Conservation (phyloP, 2,329 filamentous ascomycete genomes). For the Mycogone perniciosa region DNA sequence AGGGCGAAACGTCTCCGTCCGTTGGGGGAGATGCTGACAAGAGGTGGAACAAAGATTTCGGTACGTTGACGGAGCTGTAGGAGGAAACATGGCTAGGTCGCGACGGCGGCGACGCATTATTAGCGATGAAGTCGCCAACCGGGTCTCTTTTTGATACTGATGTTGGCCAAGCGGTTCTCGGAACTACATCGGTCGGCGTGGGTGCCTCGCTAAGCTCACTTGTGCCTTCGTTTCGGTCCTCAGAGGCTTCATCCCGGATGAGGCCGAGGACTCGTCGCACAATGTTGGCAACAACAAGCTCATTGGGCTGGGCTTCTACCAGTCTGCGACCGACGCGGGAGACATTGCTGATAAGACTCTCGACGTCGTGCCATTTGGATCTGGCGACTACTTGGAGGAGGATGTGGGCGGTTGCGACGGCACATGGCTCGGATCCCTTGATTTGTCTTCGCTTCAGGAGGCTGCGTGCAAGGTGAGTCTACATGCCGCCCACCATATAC, state of each 20-base stretch:
- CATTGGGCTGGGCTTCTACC: conserved; percentile 76
- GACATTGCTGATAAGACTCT: conserved; percentile 72
- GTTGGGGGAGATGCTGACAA: conserved; percentile 64
- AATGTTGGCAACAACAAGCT: conserved; percentile 91
- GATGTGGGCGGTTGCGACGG: conserved; percentile 83
- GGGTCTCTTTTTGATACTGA: conserved; percentile 29
- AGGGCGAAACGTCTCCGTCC: conserved; percentile 38
- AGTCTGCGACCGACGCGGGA: conserved; percentile 71
- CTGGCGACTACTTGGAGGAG: conserved; percentile 80
- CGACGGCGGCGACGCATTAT: conserved; percentile 22
- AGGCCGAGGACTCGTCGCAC: conserved; percentile 83
- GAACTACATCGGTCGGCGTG: conserved; percentile 35
- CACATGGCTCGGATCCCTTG: conserved; percentile 78
- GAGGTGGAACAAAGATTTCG: conserved; percentile 81
- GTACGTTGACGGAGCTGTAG: conserved; percentile 57
- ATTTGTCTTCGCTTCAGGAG: conserved; percentile 90
- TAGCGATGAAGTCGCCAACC: conserved; percentile 23
- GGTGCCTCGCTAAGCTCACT: conserved; percentile 53
- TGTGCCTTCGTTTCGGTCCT: conserved; percentile 60
- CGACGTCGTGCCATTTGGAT: conserved; percentile 70
- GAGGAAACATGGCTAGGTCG: conserved; percentile 58
- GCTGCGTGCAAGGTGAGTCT: conserved; percentile 35
- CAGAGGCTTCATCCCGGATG: conserved; percentile 84
- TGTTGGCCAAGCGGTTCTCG: conserved; percentile 23
- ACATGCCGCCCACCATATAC: not conserved